phyloP scores from a whole-genome alignment of 306 rosid genomes.

The barrel medic (Medicago truncatula) region MtrunA17r5.0-ANR NC_053046.1:2548501-2549000 shows the following conservation, averaged over 20 bases:
- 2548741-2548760: not conserved
- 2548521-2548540: not conserved
- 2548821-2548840: constrained; percentile 64
- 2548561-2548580: no score
- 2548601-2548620: no score
- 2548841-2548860: constrained; percentile 78
- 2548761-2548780: no score
- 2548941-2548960: not conserved
- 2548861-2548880: constrained; percentile 53
- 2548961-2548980: not conserved
- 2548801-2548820: constrained; percentile 37
- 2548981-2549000: constrained; percentile 1
- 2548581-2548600: no score
- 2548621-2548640: no score
- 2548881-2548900: constrained; percentile 53
- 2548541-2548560: no score
- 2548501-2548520: not conserved
- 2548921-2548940: not conserved
- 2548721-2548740: constrained; percentile 11
- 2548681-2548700: no score
- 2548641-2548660: no score
- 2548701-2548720: no score
- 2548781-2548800: no score
- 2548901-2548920: constrained; percentile 70
- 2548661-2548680: no score